A percentile compares a stretch with the other conserved stretches of the same genome.
phyloP scores from a whole-genome alignment of 2,329 filamentous ascomycete genomes.

The Cadophora luteo-olivacea region DNA sequence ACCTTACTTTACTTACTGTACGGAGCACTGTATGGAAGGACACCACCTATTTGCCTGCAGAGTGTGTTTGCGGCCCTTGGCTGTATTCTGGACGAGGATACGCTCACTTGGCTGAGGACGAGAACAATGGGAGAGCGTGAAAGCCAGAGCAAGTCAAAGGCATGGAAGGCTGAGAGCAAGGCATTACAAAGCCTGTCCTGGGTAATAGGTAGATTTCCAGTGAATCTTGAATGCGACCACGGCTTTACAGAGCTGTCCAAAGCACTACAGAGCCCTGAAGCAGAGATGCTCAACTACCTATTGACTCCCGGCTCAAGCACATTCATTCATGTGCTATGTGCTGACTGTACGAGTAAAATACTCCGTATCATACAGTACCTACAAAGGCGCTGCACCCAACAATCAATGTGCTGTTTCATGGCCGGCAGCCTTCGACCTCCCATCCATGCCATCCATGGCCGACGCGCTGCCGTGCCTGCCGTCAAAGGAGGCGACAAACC shows the following conservation, averaged over 20 bases:
- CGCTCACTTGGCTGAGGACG: neutral
- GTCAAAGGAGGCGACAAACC: constrained; percentile 11
- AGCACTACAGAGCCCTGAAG: constrained; percentile 8
- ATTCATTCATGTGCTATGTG: neutral
- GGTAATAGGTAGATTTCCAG: no score
- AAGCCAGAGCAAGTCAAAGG: neutral
- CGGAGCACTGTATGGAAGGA: no score
- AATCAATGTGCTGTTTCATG: constrained; percentile 2
- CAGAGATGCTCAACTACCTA: neutral
- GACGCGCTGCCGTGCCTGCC: neutral
- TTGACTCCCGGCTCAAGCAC: neutral
- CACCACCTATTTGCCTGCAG: neutral
- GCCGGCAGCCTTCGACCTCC: neutral
- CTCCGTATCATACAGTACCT: no score
- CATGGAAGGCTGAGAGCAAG: neutral
- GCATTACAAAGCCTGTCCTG: no score
- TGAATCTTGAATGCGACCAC: no score
- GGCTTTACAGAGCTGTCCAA: neutral
- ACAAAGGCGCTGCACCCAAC: neutral
- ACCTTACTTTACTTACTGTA: neutral
- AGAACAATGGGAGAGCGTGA: neutral
- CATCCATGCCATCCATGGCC: neutral
- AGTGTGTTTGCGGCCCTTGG: constrained; percentile 9
- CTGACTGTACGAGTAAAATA: no score
- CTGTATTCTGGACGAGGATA: neutral